Evolutionary conservation across 495 filamentous ascomycete species (phyloP), one percentile per base, ranked within the genome.

Genomic region (Aspergillus heteromorphus): DNA sequence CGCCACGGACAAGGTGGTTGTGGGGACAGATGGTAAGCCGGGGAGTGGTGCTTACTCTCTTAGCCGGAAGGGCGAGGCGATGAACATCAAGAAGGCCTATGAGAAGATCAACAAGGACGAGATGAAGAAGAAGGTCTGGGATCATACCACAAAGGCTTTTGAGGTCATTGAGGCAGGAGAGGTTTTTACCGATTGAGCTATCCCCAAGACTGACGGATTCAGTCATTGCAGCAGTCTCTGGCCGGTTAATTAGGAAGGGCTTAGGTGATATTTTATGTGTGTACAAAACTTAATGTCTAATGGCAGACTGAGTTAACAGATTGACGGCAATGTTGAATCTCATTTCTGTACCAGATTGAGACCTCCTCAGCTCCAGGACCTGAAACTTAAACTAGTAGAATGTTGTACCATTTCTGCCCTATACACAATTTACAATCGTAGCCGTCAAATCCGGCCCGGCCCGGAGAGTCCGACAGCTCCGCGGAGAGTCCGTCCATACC

Each of bases 41-140:
- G 51, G 51, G 16, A 53, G 51, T 14, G 51, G 51, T 0, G 51
- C 31, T 8, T 53, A 53, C 19, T 53, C 51, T 14, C 41, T 53
- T 6, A 21, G 10, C 13, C 42, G 51, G 51, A 38, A 53, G 10
- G 40, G 51, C 8, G 40, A 53, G 14, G 19, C 23, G 11, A 53
- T 45, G 17, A 36, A 34, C 19, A 45, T 21, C 9, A 2, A n/a
- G 1, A 53, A 45, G 40, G 23, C 40, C 8, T 53, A 53, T 14
- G 27, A 23, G 40, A 45, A 43, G 21, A 30, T 53, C 31, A 27
- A 53, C 30, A 30, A 21, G 51, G 40, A 34, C 0, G 51, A 45
- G 16, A 45, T 53, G 41, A 18, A 16, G 40, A 19, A 19, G 14
- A 53, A 36, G 27, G 21, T 53, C 16, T 53, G 51, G 51, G 51